Conservation (phyloP, 306 rosid genomes). For the Quercus engelmannii region DNA sequence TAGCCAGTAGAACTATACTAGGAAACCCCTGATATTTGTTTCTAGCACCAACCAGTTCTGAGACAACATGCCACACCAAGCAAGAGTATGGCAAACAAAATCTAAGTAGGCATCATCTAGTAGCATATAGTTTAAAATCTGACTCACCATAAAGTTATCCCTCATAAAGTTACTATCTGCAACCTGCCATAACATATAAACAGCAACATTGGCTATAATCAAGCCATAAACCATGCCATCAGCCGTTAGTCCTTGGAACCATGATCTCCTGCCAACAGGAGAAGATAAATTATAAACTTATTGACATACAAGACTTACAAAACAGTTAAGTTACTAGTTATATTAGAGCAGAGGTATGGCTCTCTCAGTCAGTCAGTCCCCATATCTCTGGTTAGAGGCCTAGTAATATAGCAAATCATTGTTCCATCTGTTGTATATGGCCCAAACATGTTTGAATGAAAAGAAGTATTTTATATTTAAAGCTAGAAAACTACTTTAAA, state of each 20-base stretch:
- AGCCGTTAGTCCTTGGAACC: conserved; percentile 42
- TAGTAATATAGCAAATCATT: too few species aligned
- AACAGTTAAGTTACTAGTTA: background rate
- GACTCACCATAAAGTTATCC: conserved; percentile 72
- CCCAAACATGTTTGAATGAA: too few species aligned
- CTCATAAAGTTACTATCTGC: conserved; percentile 55
- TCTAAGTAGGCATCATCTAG: conserved; percentile 12
- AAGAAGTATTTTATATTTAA: too few species aligned
- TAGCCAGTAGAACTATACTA: background rate
- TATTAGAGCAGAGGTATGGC: background rate
- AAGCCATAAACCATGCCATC: conserved; percentile 57
- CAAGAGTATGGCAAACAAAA: conserved; percentile 7
- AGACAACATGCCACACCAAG: conserved; percentile 17
- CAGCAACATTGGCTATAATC: conserved; percentile 72
- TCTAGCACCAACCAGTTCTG: background rate
- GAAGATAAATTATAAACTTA: conserved; percentile 21
- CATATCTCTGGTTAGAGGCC: too few species aligned
- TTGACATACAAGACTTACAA: background rate
- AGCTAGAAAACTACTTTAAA: too few species aligned
- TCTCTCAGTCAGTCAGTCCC: background rate
- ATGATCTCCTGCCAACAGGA: conserved; percentile 55
- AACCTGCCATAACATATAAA: conserved; percentile 63
- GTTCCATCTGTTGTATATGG: too few species aligned
- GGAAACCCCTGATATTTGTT: background rate
- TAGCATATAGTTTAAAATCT: conserved; percentile 24